Evolutionary conservation across 148 eudicot species (phyloP).

Genomic region (Drosera capensis): DNA sequence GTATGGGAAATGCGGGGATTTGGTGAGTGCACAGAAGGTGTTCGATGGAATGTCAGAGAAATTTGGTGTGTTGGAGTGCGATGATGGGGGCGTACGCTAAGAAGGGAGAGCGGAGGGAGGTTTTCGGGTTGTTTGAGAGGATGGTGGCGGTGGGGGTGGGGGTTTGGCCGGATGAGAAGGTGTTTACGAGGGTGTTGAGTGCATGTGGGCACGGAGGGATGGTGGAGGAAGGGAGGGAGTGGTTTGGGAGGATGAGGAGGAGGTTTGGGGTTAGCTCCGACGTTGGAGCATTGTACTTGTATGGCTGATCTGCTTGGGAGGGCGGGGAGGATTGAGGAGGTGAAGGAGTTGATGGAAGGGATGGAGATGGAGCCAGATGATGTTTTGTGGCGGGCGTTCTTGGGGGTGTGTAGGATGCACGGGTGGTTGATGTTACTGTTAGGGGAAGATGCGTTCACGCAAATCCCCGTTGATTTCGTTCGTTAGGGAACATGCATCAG

Average conservation of each 20-base stretch:
- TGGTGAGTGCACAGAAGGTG: constrained; percentile 26
- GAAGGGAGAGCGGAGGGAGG: constrained; percentile 23
- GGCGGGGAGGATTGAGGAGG: constrained; percentile 33
- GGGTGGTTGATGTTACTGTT: constrained; percentile 14
- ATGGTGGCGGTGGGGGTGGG: constrained; percentile 23
- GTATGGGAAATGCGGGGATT: constrained; percentile 34
- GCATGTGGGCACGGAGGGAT: constrained; percentile 44
- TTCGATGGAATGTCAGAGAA: constrained; percentile 32
- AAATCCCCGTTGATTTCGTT: too few species aligned
- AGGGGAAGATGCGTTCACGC: too few species aligned
- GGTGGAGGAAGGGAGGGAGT: constrained; percentile 28
- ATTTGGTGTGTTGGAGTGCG: constrained; percentile 29
- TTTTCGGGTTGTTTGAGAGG: constrained; percentile 24
- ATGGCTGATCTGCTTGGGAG: constrained; percentile 54
- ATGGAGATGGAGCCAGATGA: constrained; percentile 42
- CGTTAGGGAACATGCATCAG: too few species aligned
- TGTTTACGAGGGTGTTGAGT: constrained; percentile 24
- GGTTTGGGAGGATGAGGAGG: constrained; percentile 32
- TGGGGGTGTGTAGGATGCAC: constrained; percentile 29
- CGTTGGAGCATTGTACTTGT: constrained; percentile 45
- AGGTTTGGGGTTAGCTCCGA: constrained; percentile 20
- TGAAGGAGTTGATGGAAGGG: constrained; percentile 19
- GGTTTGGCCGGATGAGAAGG: constrained; percentile 22
- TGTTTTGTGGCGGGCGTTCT: constrained; percentile 31
- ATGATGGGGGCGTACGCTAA: constrained; percentile 38